phyloP scores from a whole-genome alignment of 257 asterid species.

The Nicotiana sylvestris region DNA sequence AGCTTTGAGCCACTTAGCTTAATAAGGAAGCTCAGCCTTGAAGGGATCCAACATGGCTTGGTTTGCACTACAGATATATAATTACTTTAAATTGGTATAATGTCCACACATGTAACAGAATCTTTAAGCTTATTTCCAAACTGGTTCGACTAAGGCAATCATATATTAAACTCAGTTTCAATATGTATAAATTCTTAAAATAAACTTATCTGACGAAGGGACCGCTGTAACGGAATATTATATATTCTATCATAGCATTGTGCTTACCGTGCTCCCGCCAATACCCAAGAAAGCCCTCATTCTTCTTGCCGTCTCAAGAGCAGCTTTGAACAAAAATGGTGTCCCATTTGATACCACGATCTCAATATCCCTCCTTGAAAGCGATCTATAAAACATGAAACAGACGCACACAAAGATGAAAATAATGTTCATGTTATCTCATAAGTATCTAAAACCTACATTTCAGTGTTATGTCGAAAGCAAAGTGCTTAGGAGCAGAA shows the following conservation, averaged over 20 bases:
- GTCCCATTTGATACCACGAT: slow-evolving; percentile 76
- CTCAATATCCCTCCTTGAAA: slow-evolving; percentile 73
- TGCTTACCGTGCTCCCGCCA: slow-evolving; percentile 53
- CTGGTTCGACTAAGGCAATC: background rate
- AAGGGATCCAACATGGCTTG: background rate
- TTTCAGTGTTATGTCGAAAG: background rate
- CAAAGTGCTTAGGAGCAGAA: background rate
- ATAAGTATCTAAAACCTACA: background rate
- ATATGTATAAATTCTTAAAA: background rate
- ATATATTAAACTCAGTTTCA: background rate
- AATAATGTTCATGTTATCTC: background rate
- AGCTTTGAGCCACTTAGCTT: background rate
- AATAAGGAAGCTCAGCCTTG: background rate
- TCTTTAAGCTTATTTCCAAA: background rate
- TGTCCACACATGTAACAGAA: background rate
- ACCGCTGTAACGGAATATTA: background rate
- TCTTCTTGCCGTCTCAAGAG: slow-evolving; percentile 68
- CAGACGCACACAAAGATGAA: background rate
- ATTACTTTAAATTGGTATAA: background rate
- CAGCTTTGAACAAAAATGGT: slow-evolving; percentile 81
- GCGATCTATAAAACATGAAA: slow-evolving; percentile 37
- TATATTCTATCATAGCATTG: background rate
- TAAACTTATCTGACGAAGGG: background rate
- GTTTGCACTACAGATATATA: background rate
- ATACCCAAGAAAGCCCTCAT: slow-evolving; percentile 69